Base-by-base conservation (phyloP, 345 rosid genomes). In the Cardiospermum halicacabum region DNA sequence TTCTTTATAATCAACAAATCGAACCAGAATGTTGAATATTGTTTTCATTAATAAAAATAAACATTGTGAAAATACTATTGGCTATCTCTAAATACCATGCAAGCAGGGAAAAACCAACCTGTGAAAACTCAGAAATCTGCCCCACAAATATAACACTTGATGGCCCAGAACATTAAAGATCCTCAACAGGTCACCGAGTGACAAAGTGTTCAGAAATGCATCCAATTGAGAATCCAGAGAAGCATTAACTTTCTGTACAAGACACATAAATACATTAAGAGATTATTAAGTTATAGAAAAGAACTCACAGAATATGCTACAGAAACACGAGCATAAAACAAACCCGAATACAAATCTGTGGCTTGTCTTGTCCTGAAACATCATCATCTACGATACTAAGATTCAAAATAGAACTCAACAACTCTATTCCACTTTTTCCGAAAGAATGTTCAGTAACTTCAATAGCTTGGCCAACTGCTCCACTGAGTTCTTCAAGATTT, bases 301-400 rank as follows among this genome's bases (percentile, higher is more conserved):
- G n/a, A 67, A 30, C 53, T 56, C n/a, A 56, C 16, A 74, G 39
- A 53, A 2, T 48, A 56, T 36, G 55, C 51, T 6, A 49, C 13
- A 58, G 51, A 65, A 73, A 43, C 11, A 37, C 21, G 58, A 27
- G 66, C 73, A 80, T 78, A 75, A 72, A 83, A 76, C 71, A 78
- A 78, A 93, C 98, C 98, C 90, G 88, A 72, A 75, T 75, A 78
- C 69, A 78, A 81, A 85, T 83, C 74, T 72, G 86, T 76, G 79
- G 84, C 77, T 75, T 85, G 82, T 81, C 79, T 73, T 73, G 87
- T 75, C 81, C 77, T 56, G 86, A 70, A 72, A 73, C 71, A 60
- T 78, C 77, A 69, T 36, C 68, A 62, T 68, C 75, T 69, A 55
- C 74, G 40, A 39, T 37, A 74, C 56, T 78, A 40, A 71, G 56